phyloP scores from a whole-genome alignment of 805 yeast genomes.

The Suhomyces xylopsoci region DNA sequence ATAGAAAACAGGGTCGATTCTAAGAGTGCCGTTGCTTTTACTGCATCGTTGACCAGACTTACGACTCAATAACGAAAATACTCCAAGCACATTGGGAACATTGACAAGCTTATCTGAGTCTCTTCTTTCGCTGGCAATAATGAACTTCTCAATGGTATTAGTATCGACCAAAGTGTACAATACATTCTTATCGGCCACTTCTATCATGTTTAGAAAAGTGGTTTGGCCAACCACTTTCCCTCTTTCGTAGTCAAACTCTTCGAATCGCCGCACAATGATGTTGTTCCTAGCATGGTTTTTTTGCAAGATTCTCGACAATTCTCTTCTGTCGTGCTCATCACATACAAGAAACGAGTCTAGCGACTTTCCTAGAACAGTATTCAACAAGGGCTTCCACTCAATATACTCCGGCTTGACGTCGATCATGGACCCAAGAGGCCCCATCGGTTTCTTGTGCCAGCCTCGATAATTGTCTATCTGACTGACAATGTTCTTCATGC shows the following conservation, averaged over 20 bases:
- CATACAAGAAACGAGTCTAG: conserved; percentile 67
- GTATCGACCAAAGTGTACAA: conserved; percentile 64
- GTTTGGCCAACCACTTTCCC: conserved; percentile 42
- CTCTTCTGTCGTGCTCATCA: conserved; percentile 54
- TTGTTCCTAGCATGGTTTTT: conserved; percentile 26
- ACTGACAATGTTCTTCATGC: conserved; percentile 39
- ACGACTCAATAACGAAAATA: conserved; percentile 40
- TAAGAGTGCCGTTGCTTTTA: conserved; percentile 41
- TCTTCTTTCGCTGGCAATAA: conserved; percentile 49
- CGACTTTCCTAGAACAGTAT: conserved; percentile 47
- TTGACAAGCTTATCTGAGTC: conserved; percentile 46
- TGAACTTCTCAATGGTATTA: conserved; percentile 53
- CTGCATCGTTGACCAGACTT: conserved; percentile 46
- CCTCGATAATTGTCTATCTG: conserved; percentile 35
- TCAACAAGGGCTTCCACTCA: conserved; percentile 61
- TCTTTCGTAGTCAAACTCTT: conserved; percentile 50
- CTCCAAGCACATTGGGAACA: conserved; percentile 38
- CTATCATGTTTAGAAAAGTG: conserved; percentile 60
- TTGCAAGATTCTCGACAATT: conserved; percentile 31
- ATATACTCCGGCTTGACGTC: conserved; percentile 52
- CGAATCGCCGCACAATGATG: conserved; percentile 52
- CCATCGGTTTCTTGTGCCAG: conserved; percentile 57
- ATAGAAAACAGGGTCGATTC: conserved; percentile 54
- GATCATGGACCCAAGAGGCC: conserved; percentile 73
- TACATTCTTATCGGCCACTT: conserved; percentile 52